Base-by-base conservation (phyloP, 2,329 filamentous ascomycete genomes). In the Xylariaceae sp. region DNA sequence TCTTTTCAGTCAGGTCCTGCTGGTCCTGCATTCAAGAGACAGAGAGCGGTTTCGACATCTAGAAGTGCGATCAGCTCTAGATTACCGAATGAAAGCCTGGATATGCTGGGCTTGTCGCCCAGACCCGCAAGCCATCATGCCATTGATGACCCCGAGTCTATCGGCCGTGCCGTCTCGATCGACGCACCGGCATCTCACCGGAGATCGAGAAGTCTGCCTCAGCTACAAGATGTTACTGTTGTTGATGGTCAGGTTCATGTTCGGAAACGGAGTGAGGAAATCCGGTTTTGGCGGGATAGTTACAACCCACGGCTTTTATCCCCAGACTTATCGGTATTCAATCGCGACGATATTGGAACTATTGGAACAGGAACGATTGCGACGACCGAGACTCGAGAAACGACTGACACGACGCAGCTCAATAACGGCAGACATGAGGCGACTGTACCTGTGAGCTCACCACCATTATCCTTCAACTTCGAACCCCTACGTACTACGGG, bases 271-370 rank as follows among this genome's bases (percentile, higher is more conserved):
- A 87, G 83, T 67, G 83, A 85, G 57, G 85, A 88, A 69, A 85
- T 87, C 45, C 80, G 82, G 10, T 84, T 83, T 66, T 87, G 84
- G 83, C 78, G 85, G 61, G 80, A 83, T 66, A 86, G 84, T 62
- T 83, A 84, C 63, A 80, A 79, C 51, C 77, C 77, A 0, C 77
- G 76, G 1, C 74, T 80, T 54, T 68, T 79, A 57, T 84, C 82
- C 5, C 81, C 82, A 0, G 71, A 80, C 37, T 80, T 81, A 3
- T 82, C 81, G 2, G 71, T 74, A 49, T 71, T 71, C 17, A 73
- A 75, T n/a, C 75, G 77, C 23, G 68, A 67, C 2, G 73, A 71
- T 42, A 63, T 65, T 55, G 72, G 37, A 23, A 39, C 50, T 4
- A 45, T 51, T 1, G 65, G 63, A 18, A 39, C 54, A 8, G 63